Conservation (phyloP, 2,329 filamentous ascomycete species). For the Monilinia vaccinii-corymbosi region DNA sequence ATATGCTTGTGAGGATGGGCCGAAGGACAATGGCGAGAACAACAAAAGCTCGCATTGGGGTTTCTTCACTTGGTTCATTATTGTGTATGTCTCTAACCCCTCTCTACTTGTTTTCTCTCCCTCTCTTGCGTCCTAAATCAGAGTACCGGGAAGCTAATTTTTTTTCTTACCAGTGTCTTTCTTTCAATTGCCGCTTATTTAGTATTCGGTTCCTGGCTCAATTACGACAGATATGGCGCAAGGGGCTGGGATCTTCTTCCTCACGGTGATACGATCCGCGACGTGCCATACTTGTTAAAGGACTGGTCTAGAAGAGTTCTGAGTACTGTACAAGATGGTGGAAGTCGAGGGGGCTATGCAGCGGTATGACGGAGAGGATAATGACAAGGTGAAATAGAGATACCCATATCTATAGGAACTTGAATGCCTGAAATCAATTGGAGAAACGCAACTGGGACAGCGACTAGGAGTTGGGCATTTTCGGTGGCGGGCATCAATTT, state of each 20-base stretch:
- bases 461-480: slow-evolving; percentile 4
- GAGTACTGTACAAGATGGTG: slow-evolving; percentile 75
- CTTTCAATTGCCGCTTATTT: slow-evolving; percentile 79
- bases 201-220: slow-evolving; percentile 97
- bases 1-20: slow-evolving; percentile 64
- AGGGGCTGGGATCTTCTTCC: slow-evolving; percentile 92
- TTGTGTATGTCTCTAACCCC: slow-evolving; percentile 56
- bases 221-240: slow-evolving; percentile 94
- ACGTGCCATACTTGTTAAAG: slow-evolving; percentile 84
- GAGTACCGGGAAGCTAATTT: slow-evolving; percentile 6
- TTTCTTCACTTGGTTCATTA: slow-evolving; percentile 94
- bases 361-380: slow-evolving; percentile 48
- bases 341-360: slow-evolving; percentile 84
- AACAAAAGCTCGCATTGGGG: slow-evolving; percentile 61
- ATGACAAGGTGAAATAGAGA: background rate
- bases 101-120: background rate
- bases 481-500: background rate
- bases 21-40: slow-evolving; percentile 36
- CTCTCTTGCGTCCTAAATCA: background rate
- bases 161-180: slow-evolving; percentile 57
- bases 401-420: background rate
- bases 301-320: slow-evolving; percentile 76
- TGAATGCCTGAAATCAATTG: background rate
- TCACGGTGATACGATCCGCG: slow-evolving; percentile 84
- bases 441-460: background rate